phyloP scores from a whole-genome alignment of 176 grass and related monocot genomes.

The Pontederia paniculata region DNA sequence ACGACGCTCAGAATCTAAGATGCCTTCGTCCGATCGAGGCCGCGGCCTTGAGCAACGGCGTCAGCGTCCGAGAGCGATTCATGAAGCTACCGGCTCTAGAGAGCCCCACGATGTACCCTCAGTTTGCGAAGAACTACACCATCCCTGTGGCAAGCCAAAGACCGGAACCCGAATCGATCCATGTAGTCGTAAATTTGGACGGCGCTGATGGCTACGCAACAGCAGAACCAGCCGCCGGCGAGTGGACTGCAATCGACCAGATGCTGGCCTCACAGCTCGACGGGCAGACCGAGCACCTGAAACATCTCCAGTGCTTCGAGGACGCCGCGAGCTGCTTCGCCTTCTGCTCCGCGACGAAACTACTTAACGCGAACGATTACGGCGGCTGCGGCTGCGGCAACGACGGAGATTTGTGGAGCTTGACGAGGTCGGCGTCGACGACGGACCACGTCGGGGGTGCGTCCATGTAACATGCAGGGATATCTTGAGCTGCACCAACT shows the following conservation, averaged over 20 bases:
- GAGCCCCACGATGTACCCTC: constrained; percentile 17
- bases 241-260: constrained; percentile 62
- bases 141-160: background rate
- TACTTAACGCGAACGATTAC: background rate
- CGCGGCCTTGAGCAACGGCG: constrained; percentile 8
- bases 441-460: constrained; percentile 37
- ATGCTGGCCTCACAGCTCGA: constrained; percentile 49
- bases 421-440: constrained; percentile 40
- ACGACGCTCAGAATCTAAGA: constrained; percentile 4
- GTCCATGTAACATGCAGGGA: constrained; percentile 19
- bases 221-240: constrained; percentile 11
- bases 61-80: constrained; percentile 32
- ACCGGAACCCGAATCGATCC: too few relatives aligned
- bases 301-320: constrained; percentile 28
- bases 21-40: background rate
- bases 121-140: background rate
- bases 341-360: background rate
- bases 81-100: constrained; percentile 67
- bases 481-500: constrained; percentile 7
- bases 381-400: background rate
- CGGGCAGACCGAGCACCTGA: constrained; percentile 27
- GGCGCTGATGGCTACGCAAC: constrained; percentile 3
- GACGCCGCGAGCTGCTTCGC: constrained; percentile 15
- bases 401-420: constrained; percentile 80
- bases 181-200: background rate